phyloP scores from a whole-genome alignment of 345 rosid species.

The Populus simonii region DNA sequence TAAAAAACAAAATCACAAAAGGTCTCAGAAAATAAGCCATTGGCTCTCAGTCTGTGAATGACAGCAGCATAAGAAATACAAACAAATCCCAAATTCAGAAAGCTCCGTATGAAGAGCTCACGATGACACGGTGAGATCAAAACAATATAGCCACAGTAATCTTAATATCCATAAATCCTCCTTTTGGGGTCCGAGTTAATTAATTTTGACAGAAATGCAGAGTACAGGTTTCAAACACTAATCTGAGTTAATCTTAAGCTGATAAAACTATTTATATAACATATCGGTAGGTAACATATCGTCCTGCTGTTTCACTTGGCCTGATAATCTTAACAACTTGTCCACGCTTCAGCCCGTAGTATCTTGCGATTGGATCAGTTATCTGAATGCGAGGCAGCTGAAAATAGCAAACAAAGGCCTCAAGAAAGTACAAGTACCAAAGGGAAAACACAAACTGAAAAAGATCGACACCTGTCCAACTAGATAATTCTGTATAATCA shows the following conservation, averaged over 20 bases:
- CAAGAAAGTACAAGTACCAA: no score
- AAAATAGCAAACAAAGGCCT: no score
- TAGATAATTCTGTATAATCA: no score
- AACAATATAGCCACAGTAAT: no score
- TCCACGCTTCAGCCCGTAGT: slow-evolving; percentile 33
- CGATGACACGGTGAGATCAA: not conserved
- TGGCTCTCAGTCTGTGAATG: no score
- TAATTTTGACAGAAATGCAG: not conserved
- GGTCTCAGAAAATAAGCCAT: no score
- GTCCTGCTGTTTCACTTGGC: slow-evolving; percentile 36
- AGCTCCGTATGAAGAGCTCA: not conserved
- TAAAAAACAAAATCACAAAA: no score
- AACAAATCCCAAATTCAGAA: not conserved
- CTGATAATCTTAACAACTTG: slow-evolving; percentile 33
- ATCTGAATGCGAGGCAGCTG: slow-evolving; percentile 28
- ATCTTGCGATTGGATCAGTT: slow-evolving; percentile 31
- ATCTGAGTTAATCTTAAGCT: not conserved
- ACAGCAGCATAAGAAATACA: no score
- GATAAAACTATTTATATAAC: slow-evolving; percentile 18
- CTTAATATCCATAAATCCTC: not conserved
- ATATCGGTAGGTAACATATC: slow-evolving; percentile 30
- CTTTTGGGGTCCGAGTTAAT: not conserved
- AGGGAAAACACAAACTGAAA: no score
- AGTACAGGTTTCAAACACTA: not conserved
- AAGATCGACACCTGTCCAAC: no score